Percentiles rank a stretch among this genome's conserved stretches.
Evolutionary conservation across 2,329 filamentous ascomycete species (phyloP).

Genomic region (Leptosphaerulina australis): DNA sequence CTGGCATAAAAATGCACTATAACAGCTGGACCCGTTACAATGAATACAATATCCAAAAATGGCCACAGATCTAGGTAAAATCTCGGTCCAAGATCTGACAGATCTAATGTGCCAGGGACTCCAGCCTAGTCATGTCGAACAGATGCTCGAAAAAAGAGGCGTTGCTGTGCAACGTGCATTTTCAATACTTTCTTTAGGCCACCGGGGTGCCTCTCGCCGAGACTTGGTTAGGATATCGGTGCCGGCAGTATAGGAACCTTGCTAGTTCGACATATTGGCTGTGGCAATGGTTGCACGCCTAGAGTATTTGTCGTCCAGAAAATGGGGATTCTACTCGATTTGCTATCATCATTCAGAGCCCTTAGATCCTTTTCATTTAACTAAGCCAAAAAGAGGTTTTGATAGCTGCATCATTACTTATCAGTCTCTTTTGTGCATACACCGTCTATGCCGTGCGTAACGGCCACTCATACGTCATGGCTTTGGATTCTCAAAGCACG

Average conservation of each 20-base stretch:
- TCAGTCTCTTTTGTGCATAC: background rate
- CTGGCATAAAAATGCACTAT: constrained; percentile 11
- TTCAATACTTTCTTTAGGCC: constrained; percentile 46
- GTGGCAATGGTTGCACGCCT: background rate
- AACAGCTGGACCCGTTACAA: constrained; percentile 11
- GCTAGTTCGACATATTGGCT: constrained; percentile 29
- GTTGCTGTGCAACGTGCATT: background rate
- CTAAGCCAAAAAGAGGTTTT: background rate
- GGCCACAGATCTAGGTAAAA: constrained; percentile 18
- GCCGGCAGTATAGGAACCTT: constrained; percentile 50
- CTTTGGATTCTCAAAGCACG: background rate
- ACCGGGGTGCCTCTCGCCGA: constrained; percentile 48
- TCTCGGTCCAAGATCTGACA: constrained; percentile 8
- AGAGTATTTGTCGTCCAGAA: background rate
- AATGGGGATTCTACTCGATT: too few species aligned
- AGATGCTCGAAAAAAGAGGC: too few species aligned
- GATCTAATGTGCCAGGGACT: constrained; percentile 12
- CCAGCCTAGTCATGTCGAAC: too few species aligned
- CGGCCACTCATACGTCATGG: constrained; percentile 5
- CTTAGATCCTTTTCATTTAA: background rate
- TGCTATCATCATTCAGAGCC: too few species aligned
- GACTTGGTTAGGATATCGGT: constrained; percentile 50
- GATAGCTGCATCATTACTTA: constrained; percentile 9
- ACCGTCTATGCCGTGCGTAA: background rate
- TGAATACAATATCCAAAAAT: constrained; percentile 10